phyloP scores from a whole-genome alignment of 495 filamentous ascomycete genomes.

The Penicillium maclennaniae region DNA sequence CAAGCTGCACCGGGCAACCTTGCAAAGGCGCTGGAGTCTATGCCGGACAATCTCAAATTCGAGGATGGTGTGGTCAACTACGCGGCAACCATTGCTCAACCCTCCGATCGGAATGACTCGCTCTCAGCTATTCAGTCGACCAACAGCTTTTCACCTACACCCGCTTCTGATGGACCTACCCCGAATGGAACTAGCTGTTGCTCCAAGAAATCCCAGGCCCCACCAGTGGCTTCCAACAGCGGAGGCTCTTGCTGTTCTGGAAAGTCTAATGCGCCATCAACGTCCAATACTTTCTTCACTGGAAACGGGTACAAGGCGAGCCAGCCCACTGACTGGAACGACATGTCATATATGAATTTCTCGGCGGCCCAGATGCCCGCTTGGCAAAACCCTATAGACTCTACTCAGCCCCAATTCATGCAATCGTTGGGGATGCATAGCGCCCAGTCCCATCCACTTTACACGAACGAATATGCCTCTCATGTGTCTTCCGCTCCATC shows the following conservation, averaged over 20 bases:
- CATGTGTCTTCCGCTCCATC: constrained; percentile 4
- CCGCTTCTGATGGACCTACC: background rate
- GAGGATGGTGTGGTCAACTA: constrained; percentile 18
- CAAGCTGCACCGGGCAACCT: constrained; percentile 28
- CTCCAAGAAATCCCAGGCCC: constrained; percentile 21
- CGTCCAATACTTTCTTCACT: background rate
- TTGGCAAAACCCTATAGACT: constrained; percentile 24
- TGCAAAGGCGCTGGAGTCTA: constrained; percentile 23
- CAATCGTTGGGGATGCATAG: constrained; percentile 16
- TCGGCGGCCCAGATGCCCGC: constrained; percentile 14
- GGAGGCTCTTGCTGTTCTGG: constrained; percentile 32
- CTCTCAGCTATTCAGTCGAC: background rate
- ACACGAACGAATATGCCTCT: constrained; percentile 15
- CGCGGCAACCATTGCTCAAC: constrained; percentile 8
- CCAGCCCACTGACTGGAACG: constrained; percentile 10
- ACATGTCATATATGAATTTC: constrained; percentile 16
- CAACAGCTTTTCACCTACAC: background rate
- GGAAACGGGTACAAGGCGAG: background rate
- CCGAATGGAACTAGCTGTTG: constrained; percentile 24
- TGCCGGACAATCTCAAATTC: constrained; percentile 20
- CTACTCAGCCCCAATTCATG: constrained; percentile 14
- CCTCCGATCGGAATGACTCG: constrained; percentile 5
- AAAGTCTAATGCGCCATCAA: constrained; percentile 10
- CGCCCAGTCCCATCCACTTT: constrained; percentile 7
- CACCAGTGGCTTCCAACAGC: constrained; percentile 11